Evolutionary conservation across 768 basidiomycete genomes (phyloP).

Genomic region (Hypholoma sublateritium): DNA sequence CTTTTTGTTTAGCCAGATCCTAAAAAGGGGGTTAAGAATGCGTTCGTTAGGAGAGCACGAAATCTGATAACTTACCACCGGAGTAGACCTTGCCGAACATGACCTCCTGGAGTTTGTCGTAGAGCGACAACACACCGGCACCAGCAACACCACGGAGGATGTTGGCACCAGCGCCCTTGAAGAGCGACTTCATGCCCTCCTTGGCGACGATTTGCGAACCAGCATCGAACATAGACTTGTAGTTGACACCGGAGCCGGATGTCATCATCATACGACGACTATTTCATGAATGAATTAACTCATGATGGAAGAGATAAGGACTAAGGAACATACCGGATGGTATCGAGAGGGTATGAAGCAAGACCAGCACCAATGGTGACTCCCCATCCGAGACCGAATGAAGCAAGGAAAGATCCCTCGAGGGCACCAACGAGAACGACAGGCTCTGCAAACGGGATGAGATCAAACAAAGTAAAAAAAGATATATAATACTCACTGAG

Average conservation of each 20-base stretch:
- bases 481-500: constrained; percentile 67
- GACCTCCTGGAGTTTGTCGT: constrained; percentile 96
- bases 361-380: constrained; percentile 99
- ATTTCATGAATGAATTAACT: too few relatives aligned
- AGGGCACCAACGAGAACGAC: constrained; percentile 96
- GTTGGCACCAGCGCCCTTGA: constrained; percentile 98
- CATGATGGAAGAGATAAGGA: too few relatives aligned
- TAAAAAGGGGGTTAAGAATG: constrained; percentile 14
- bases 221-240: constrained; percentile 99
- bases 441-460: constrained; percentile 59
- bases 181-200: constrained; percentile 94
- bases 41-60: not conserved
- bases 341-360: constrained; percentile 94
- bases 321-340: constrained; percentile 53
- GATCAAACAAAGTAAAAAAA: constrained; percentile 16
- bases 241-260: constrained; percentile 91
- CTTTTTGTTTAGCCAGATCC: constrained; percentile 47
- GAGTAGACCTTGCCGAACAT: constrained; percentile 99
- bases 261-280: constrained; percentile 99
- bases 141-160: constrained; percentile 99
- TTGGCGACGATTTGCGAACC: constrained; percentile 91
- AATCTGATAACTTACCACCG: constrained; percentile 61
- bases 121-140: constrained; percentile 98
- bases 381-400: constrained; percentile 97
- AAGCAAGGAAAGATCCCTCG: constrained; percentile 95